Evolutionary conservation across 106 monocot genomes (phyloP).

Genomic region (Hemerocallis citrina): DNA sequence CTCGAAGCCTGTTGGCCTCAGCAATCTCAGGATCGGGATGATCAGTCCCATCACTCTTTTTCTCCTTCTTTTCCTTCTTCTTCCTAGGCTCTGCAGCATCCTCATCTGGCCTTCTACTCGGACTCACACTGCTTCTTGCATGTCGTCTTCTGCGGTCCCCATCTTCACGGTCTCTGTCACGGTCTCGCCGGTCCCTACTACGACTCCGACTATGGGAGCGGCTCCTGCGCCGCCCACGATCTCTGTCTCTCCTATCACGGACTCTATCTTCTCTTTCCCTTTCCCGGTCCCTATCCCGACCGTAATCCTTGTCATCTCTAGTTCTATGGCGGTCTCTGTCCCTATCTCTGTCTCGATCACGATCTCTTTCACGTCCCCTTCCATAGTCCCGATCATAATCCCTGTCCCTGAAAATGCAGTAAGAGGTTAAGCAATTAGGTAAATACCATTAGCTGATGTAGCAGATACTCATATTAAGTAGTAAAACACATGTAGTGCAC

Average conservation of each 20-base stretch:
- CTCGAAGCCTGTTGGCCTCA: slow-evolving; percentile 76
- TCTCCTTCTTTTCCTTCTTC: slow-evolving; percentile 72
- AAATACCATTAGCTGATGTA: background rate
- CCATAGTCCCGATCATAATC: slow-evolving; percentile 37
- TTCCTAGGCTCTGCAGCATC: slow-evolving; percentile 42
- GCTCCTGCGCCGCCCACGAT: slow-evolving; percentile 50
- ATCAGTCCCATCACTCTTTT: slow-evolving; percentile 79
- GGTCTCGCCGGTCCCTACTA: slow-evolving; percentile 63
- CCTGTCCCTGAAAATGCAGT: slow-evolving; percentile 22
- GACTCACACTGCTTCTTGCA: slow-evolving; percentile 40
- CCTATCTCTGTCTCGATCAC: slow-evolving; percentile 40
- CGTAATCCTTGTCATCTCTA: slow-evolving; percentile 40
- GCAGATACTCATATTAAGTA: background rate
- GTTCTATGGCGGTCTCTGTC: slow-evolving; percentile 61
- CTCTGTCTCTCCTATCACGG: slow-evolving; percentile 72
- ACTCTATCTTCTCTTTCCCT: slow-evolving; percentile 73
- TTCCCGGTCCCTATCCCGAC: slow-evolving; percentile 49
- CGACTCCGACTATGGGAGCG: slow-evolving; percentile 75
- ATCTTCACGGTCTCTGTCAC: slow-evolving; percentile 68
- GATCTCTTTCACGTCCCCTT: slow-evolving; percentile 30
- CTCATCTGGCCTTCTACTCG: slow-evolving; percentile 29
- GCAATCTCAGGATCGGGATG: slow-evolving; percentile 89
- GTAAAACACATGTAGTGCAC: background rate
- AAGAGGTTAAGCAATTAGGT: background rate
- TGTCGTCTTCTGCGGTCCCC: slow-evolving; percentile 69